Percentiles rank a stretch among this genome's conserved stretches.
These are phyloP conservation scores for Xylariaceae sp. DNA, from an alignment of 2,329 filamentous ascomycete species.

Conservation along the genomic window DNA sequence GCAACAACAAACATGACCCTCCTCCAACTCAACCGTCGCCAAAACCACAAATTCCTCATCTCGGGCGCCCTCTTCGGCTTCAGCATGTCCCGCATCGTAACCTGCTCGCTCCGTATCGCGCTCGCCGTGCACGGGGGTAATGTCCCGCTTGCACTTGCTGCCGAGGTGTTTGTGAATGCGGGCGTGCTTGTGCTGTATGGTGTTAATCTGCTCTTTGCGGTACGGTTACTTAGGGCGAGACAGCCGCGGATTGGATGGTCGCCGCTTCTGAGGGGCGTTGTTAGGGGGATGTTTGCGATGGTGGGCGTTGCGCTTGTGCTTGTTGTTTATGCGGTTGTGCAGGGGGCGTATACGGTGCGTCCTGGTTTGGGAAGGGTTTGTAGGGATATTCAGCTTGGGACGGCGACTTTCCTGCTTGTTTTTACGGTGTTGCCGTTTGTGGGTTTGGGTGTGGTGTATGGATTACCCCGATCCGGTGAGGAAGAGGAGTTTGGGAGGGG, in stretches of 20 bases:
- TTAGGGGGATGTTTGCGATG: no score
- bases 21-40: constrained; percentile 36
- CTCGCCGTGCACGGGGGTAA: constrained; percentile 31
- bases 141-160: constrained; percentile 32
- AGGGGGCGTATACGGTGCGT: constrained; percentile 29
- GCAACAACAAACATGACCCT: constrained; percentile 55
- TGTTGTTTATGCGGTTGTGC: constrained; percentile 30
- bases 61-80: constrained; percentile 36
- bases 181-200: constrained; percentile 35
- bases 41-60: constrained; percentile 37
- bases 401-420: constrained; percentile 28
- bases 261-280: constrained; percentile 19
- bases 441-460: constrained; percentile 24
- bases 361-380: constrained; percentile 9
- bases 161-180: constrained; percentile 35
- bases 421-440: constrained; percentile 29
- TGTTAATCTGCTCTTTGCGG: constrained; percentile 37
- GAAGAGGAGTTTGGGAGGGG: constrained; percentile 33
- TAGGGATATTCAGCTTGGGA: constrained; percentile 28
- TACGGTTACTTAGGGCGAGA: constrained; percentile 36
- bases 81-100: constrained; percentile 33
- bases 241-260: constrained; percentile 36
- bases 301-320: constrained; percentile 26
- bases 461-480: constrained; percentile 27
- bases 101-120: constrained; percentile 34